Evolutionary conservation across 78 protist species (phyloP).

Genomic region (Neovahlkampfia damariscottae): DNA sequence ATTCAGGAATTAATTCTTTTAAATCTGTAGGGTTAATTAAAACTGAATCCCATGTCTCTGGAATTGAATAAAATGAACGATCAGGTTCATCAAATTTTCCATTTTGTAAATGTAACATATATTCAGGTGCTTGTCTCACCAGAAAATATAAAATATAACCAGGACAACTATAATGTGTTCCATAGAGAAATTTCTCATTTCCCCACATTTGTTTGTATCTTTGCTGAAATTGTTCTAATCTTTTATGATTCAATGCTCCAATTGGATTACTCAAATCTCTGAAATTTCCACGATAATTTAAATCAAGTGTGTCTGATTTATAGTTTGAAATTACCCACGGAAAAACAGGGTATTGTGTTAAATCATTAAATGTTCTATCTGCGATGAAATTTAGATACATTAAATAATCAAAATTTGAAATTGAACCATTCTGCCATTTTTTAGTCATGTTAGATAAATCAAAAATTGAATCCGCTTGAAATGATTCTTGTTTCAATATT

Average conservation of each 20-base stretch:
- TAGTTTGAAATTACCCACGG: slow-evolving; percentile 67
- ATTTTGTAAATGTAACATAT: slow-evolving; percentile 71
- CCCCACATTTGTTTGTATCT: slow-evolving; percentile 61
- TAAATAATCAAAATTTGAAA: slow-evolving; percentile 76
- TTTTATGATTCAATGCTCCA: slow-evolving; percentile 67
- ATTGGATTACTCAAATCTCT: slow-evolving; percentile 81
- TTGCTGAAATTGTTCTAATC: slow-evolving; percentile 39
- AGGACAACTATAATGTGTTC: slow-evolving; percentile 89
- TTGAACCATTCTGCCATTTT: slow-evolving; percentile 56
- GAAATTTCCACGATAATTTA: slow-evolving; percentile 27
- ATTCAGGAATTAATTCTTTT: slow-evolving; percentile 88
- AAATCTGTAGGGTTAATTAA: slow-evolving; percentile 43
- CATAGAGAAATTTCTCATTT: slow-evolving; percentile 63
- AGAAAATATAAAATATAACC: slow-evolving; percentile 76
- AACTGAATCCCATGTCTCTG: slow-evolving; percentile 59
- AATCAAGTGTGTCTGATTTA: slow-evolving; percentile 16
- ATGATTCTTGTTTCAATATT: not conserved
- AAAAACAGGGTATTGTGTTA: slow-evolving; percentile 78
- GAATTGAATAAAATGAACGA: slow-evolving; percentile 74
- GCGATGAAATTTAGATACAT: slow-evolving; percentile 67
- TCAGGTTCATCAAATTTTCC: slow-evolving; percentile 80
- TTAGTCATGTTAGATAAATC: slow-evolving; percentile 30
- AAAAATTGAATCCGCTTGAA: not conserved
- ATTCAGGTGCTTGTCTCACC: slow-evolving; percentile 74
- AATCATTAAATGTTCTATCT: slow-evolving; percentile 68